A percentile compares a stretch with the other conserved stretches of the same genome.
phyloP scores from a whole-genome alignment of 2,329 filamentous ascomycete species.

The Lasiodiplodia gonubiensis region DNA sequence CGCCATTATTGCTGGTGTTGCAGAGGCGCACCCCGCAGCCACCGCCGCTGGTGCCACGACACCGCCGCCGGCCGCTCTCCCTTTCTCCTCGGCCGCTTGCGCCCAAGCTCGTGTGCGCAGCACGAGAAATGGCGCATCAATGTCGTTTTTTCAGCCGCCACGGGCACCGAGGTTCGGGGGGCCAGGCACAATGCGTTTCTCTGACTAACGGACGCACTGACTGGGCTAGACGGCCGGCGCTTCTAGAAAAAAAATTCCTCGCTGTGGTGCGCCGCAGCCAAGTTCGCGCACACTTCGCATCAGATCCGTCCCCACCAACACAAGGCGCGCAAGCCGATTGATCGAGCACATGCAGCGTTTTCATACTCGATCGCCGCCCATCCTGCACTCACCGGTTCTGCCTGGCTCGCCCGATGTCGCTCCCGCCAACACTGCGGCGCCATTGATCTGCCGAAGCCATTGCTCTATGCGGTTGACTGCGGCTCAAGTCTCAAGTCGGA shows the following conservation, averaged over 20 bases:
- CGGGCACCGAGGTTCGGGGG: constrained; percentile 11
- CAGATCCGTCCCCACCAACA: constrained; percentile 22
- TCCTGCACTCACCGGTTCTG: constrained; percentile 4
- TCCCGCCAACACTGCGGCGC: neutral
- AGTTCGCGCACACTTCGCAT: constrained; percentile 20
- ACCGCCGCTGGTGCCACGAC: neutral
- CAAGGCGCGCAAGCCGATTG: neutral
- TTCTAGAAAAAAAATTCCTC: constrained; percentile 27
- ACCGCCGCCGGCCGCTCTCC: neutral
- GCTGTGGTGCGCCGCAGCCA: constrained; percentile 18
- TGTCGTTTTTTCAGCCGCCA: neutral
- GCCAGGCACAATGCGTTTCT: constrained; percentile 18
- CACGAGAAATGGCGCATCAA: neutral
- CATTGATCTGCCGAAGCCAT: neutral
- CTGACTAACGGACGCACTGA: constrained; percentile 20
- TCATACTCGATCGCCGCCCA: constrained; percentile 12
- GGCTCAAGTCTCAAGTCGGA: constrained; percentile 25
- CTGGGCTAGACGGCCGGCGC: constrained; percentile 18
- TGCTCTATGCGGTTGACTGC: constrained; percentile 15
- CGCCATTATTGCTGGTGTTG: neutral
- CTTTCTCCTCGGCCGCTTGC: neutral
- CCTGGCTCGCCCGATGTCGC: constrained; percentile 20
- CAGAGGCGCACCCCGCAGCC: neutral
- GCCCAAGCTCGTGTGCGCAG: neutral
- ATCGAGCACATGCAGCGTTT: constrained; percentile 1